These are phyloP conservation scores for Coemansia sp. DNA, from an alignment of 192 early-diverging fungal genomes.

Conservation along the genomic window DNA sequence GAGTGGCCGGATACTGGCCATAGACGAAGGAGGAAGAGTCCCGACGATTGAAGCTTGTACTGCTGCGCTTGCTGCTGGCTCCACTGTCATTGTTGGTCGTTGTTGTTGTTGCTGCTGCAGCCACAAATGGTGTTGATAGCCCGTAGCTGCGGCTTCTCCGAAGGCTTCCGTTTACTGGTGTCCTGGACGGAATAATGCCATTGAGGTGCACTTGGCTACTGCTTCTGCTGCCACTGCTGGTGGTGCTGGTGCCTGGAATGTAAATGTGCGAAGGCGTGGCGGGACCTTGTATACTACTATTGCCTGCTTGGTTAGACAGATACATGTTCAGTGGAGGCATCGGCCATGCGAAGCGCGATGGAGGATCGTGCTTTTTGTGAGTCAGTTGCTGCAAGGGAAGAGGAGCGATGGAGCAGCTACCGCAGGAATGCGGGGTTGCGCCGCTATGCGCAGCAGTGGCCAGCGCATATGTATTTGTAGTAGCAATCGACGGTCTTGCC, in stretches of 20 bases:
- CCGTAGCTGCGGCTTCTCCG: neutral
- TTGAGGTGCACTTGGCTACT: neutral
- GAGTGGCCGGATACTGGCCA: conserved; percentile 17
- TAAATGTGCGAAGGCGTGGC: neutral
- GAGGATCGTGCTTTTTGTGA: neutral
- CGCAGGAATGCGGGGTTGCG: neutral
- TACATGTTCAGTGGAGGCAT: neutral
- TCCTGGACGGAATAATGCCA: neutral
- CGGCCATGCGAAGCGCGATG: neutral
- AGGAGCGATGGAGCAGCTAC: neutral
- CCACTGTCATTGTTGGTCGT: conserved; percentile 2
- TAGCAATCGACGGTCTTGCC: neutral
- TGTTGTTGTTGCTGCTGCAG: conserved; percentile 6
- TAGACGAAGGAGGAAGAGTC: neutral
- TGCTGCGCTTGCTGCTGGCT: neutral
- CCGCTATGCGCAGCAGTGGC: no score
- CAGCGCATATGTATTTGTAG: no score
- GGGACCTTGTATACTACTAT: neutral
- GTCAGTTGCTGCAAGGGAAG: neutral
- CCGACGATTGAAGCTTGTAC: neutral
- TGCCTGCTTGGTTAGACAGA: neutral
- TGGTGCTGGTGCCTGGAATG: neutral
- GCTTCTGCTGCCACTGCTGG: neutral
- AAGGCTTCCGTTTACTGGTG: neutral
- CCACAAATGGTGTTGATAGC: neutral